These are phyloP conservation scores for Davidsoniella neocaledoniae DNA, from an alignment of 2,329 filamentous ascomycete species.

Conservation along the genomic window DNA sequence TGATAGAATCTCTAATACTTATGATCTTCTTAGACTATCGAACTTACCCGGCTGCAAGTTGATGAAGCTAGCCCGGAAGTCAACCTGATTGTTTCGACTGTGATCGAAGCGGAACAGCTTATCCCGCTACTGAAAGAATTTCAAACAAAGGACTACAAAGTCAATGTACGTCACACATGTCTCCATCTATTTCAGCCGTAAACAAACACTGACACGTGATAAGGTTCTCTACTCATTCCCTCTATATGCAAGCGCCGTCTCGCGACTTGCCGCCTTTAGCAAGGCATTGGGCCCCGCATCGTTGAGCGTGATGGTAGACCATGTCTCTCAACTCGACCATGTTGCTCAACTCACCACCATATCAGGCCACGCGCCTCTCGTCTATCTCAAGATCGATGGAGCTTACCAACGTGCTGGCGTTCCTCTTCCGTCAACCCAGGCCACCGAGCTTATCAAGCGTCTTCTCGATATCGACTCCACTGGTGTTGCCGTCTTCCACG, in stretches of 20 bases:
- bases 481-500: slow-evolving; percentile 31
- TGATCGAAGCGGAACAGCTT: slow-evolving; percentile 56
- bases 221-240: slow-evolving; percentile 59
- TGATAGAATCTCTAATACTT: background rate
- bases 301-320: slow-evolving; percentile 53
- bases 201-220: slow-evolving; percentile 1
- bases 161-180: slow-evolving; percentile 34
- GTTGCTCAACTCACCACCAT: slow-evolving; percentile 26
- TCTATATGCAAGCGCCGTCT: slow-evolving; percentile 40
- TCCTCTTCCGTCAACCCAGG: slow-evolving; percentile 28
- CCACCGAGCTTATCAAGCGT: slow-evolving; percentile 28
- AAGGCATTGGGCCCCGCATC: slow-evolving; percentile 35
- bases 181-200: background rate
- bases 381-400: slow-evolving; percentile 62
- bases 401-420: slow-evolving; percentile 57
- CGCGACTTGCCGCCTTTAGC: slow-evolving; percentile 41
- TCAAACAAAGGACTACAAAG: slow-evolving; percentile 31
- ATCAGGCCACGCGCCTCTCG: slow-evolving; percentile 30
- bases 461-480: slow-evolving; percentile 27
- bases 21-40: slow-evolving; percentile 34
- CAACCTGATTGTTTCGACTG: slow-evolving; percentile 55
- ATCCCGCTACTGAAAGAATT: slow-evolving; percentile 42
- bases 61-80: slow-evolving; percentile 30
- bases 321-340: slow-evolving; percentile 39
- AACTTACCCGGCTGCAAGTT: slow-evolving; percentile 54